phyloP scores from a whole-genome alignment of 2,329 filamentous ascomycete genomes.

The Sordariomycetes sp. region DNA sequence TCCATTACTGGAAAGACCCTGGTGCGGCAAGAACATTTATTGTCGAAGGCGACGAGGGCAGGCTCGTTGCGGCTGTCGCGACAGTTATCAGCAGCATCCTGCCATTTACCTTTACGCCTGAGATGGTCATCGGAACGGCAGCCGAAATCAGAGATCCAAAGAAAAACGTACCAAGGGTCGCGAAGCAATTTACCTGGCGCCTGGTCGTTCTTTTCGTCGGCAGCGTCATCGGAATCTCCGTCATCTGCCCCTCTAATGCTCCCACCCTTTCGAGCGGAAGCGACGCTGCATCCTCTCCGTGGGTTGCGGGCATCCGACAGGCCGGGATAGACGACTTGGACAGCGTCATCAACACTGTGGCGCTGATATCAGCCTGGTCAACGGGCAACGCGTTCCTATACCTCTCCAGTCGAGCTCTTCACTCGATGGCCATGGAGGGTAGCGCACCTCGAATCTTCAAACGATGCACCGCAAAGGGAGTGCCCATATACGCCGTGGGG shows the following conservation, averaged over 20 bases:
- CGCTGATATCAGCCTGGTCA: conserved; percentile 48
- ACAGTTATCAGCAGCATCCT: conserved; percentile 14
- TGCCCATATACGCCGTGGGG: conserved; percentile 27
- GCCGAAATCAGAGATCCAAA: conserved; percentile 25
- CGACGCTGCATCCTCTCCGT: conserved; percentile 36
- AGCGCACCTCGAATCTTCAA: conserved; percentile 28
- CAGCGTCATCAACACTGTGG: conserved; percentile 48
- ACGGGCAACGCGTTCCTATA: conserved; percentile 48
- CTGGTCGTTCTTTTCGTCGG: conserved; percentile 26
- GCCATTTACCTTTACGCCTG: conserved; percentile 15
- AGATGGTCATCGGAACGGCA: conserved; percentile 22
- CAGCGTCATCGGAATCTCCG: conserved; percentile 24
- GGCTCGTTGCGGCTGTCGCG: conserved; percentile 44
- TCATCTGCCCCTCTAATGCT: conserved; percentile 24
- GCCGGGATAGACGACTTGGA: conserved; percentile 37
- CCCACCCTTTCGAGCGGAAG: conserved; percentile 17
- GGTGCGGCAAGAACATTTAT: conserved; percentile 17
- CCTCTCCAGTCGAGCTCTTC: conserved; percentile 35
- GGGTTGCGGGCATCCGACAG: conserved; percentile 42
- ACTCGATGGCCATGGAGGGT: conserved; percentile 30
- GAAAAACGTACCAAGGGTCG: conserved; percentile 23
- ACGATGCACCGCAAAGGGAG: conserved; percentile 20
- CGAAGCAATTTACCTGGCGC: conserved; percentile 22
- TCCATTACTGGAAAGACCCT: conserved; percentile 25
- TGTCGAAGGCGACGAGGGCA: conserved; percentile 33